Base-by-base conservation (phyloP, 495 filamentous ascomycete species). In the Hypoxylon cercidicola region DNA sequence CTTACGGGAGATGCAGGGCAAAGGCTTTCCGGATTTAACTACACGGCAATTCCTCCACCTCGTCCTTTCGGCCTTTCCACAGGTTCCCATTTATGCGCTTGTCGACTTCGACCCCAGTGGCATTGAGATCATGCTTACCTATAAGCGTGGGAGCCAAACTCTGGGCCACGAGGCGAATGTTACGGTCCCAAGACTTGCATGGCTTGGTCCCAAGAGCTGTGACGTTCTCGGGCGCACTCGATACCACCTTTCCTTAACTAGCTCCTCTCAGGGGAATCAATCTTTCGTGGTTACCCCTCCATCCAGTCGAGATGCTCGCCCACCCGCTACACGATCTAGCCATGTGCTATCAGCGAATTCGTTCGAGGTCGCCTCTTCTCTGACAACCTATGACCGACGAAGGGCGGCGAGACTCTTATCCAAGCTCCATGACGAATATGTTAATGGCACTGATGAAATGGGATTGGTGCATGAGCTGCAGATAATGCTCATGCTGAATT, bases 31-130 rank as follows among this genome's bases (percentile, higher is more conserved):
- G 0, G 95, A 99, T 69, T 80, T 97, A 20, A 81, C 84, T 4
- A 96, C 93, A 0, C 78, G 96, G 30, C 82, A 84, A 41, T 93
- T 97, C 54, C 79, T 91, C 2, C 74, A 76, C 19, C 23, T 73
- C n/a, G 20, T 89, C 0, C 78, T 81, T 1, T 66, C 57, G 0
- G 55, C 55, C 5, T 69, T 68, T 48, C 71, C 77, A 1, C 35
- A 68, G 0, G 71, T 86, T 1, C 82, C 79, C 0, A 82, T 95
- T 23, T 88, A 85, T 55, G 87, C 80, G 0, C 79, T 98, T 0
- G 87, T 93, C 1, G 95, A 99, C 70, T 90, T 87, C 53, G 94
- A 98, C 64, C 91, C 96, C 1, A 85, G 97, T 62, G 95, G 95
- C 0, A 82, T 99, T 48, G 83, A 84, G 4, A 97, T 99, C 56